phyloP scores from a whole-genome alignment of 2,329 filamentous ascomycete genomes.

The Ophiostoma populinum region DNA sequence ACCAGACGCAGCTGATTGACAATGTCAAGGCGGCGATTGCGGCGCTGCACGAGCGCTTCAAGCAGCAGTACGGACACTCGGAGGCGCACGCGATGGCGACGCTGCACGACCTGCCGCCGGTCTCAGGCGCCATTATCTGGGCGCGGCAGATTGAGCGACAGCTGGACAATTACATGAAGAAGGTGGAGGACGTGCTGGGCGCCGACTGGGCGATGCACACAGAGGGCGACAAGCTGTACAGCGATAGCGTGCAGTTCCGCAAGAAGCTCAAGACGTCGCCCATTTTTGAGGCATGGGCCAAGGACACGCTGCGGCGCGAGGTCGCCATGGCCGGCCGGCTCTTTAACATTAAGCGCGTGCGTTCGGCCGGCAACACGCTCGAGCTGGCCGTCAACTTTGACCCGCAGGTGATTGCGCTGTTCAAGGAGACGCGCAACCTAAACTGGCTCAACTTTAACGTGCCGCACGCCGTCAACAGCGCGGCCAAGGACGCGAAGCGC shows the following conservation, averaged over 20 bases:
- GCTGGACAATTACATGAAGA: slow-evolving; percentile 91
- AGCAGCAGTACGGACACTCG: slow-evolving; percentile 95
- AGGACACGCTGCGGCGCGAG: slow-evolving; percentile 74
- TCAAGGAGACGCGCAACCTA: slow-evolving; percentile 95
- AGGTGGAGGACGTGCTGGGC: slow-evolving; percentile 94
- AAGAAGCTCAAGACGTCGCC: slow-evolving; percentile 89
- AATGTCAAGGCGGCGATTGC: slow-evolving; percentile 95
- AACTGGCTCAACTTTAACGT: slow-evolving; percentile 91
- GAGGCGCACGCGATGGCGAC: slow-evolving; percentile 98
- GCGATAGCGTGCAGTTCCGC: slow-evolving; percentile 82
- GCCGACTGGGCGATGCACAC: slow-evolving; percentile 88
- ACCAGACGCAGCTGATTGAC: slow-evolving; percentile 94
- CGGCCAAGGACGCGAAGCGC: slow-evolving; percentile 95
- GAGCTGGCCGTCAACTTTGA: slow-evolving; percentile 95
- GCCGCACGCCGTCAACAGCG: slow-evolving; percentile 83
- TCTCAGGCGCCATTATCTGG: slow-evolving; percentile 95
- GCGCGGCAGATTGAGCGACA: slow-evolving; percentile 93
- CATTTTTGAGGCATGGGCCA: slow-evolving; percentile 90
- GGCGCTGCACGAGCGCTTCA: slow-evolving; percentile 87
- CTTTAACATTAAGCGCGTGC: slow-evolving; percentile 75
- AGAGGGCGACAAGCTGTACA: slow-evolving; percentile 84
- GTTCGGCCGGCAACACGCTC: slow-evolving; percentile 75
- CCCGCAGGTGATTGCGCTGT: slow-evolving; percentile 87
- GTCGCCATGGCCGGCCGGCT: slow-evolving; percentile 83
- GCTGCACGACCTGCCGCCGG: slow-evolving; percentile 82